Evolutionary conservation across 768 basidiomycete genomes (phyloP), one percentile per base, ranked within the genome.

Genomic region (Dacryopinax spathularia): DNA sequence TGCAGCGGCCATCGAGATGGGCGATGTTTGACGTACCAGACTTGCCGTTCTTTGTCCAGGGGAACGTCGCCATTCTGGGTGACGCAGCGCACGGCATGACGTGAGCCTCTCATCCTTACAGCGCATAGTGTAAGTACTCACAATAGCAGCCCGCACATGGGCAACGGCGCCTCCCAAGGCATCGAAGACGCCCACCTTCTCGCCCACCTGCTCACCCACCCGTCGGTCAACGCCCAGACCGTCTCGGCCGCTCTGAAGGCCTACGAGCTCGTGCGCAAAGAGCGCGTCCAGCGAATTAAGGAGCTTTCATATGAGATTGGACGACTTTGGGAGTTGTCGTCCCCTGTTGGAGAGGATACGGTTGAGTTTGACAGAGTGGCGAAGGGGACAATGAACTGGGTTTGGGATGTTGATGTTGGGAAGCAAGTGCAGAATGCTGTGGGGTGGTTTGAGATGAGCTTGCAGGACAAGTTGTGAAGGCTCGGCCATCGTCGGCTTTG

Each of bases 141-240:
- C 29, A 18, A 56, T 9, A 3, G 13, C 20, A 56, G 48, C 9
- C 82, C 84, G 0, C 82, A 84, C 70, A 72, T 84, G 10, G 82
- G 82, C 1, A 77, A 82, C 0, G 83, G 83, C 1, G 81, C 80
- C 7, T 80, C 83, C 7, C 83, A 84, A 72, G 83, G 81, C 1
- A 76, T 84, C 31, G 83, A 84, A 67, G 84, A 84, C 65, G 79
- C 77, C 0, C 77, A 77, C 44, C 69, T 80, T 3, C 71, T 85
- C 2, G 77, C 75, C 36, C 72, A 75, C 12, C 71, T 84, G 15
- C 77, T 84, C 16, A 68, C 69, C 5, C 78, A 80, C 65, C 75
- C 79, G 1, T 68, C 74, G 31, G 48, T 56, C 25, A 56, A 22
- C 5, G 25, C 25, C 12, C 15, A 56, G 5, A 56, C 10, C 13